These are phyloP conservation scores for Lolium perenne DNA, from an alignment of 176 grass and related monocot species.

Conservation along the genomic window DNA sequence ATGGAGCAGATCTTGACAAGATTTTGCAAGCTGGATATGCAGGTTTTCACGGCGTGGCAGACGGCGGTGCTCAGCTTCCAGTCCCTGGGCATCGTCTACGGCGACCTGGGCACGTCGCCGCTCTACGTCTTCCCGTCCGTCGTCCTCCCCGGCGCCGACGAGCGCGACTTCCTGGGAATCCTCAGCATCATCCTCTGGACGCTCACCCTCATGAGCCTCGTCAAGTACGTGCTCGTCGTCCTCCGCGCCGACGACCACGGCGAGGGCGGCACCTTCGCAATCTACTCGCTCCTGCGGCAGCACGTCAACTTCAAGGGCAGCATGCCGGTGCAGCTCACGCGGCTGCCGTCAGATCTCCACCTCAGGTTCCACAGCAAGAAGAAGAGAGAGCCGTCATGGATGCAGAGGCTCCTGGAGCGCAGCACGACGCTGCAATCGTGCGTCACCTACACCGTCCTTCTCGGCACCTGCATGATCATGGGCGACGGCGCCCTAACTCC, in stretches of 20 bases:
- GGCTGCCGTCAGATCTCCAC: conserved; percentile 47
- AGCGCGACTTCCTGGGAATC: conserved; percentile 57
- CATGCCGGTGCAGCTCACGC: conserved; percentile 46
- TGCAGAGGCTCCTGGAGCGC: conserved; percentile 51
- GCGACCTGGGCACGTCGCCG: conserved; percentile 68
- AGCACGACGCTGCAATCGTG: conserved; percentile 37
- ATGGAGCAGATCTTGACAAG: background rate
- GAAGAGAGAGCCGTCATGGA: conserved; percentile 2
- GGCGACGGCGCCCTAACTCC: conserved; percentile 76
- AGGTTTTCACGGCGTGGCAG: conserved; percentile 56
- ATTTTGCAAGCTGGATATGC: background rate
- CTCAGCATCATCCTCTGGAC: conserved; percentile 76
- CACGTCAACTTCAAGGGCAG: conserved; percentile 60
- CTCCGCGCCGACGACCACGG: conserved; percentile 69
- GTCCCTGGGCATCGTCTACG: conserved; percentile 72
- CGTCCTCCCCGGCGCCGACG: conserved; percentile 40
- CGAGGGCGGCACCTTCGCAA: conserved; percentile 76
- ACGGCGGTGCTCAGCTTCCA: conserved; percentile 53
- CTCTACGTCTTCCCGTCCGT: conserved; percentile 80
- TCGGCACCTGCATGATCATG: conserved; percentile 75
- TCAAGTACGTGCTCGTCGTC: conserved; percentile 69
- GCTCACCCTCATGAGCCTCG: conserved; percentile 57
- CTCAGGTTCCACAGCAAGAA: conserved; percentile 53
- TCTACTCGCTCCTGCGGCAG: conserved; percentile 71
- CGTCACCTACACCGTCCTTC: conserved; percentile 56